phyloP scores from a whole-genome alignment of 441 rosid species.

The Aquilaria agallochum region DNA sequence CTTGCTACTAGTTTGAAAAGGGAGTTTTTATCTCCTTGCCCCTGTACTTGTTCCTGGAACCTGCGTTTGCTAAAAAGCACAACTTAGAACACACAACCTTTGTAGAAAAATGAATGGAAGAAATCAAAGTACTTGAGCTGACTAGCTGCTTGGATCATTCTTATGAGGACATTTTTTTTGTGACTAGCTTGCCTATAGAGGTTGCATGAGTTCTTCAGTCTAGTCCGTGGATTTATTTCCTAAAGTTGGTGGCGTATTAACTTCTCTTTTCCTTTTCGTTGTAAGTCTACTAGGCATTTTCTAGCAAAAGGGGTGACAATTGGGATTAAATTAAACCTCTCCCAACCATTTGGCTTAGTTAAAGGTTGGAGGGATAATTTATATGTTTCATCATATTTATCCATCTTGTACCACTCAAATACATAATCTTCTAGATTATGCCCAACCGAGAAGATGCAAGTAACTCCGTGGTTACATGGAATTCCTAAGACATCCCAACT shows the following conservation, averaged over 20 bases:
- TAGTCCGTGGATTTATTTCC: neutral
- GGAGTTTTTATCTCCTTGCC: too few relatives aligned
- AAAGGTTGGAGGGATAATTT: neutral
- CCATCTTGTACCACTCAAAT: neutral
- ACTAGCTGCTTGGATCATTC: too few relatives aligned
- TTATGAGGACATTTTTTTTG: neutral
- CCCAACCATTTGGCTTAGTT: neutral
- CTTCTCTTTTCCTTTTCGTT: neutral
- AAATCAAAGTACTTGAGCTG: too few relatives aligned
- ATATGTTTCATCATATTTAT: neutral
- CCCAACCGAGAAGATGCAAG: neutral
- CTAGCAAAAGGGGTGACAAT: neutral
- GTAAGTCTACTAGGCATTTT: neutral
- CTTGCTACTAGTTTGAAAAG: too few relatives aligned
- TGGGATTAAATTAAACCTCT: neutral
- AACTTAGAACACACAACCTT: too few relatives aligned
- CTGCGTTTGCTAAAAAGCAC: too few relatives aligned
- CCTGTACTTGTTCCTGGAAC: too few relatives aligned
- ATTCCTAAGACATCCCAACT: neutral
- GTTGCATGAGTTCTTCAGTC: neutral
- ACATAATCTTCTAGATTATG: neutral
- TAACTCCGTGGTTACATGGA: neutral
- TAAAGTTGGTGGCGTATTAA: neutral
- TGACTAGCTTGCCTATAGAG: neutral
- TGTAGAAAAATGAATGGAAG: too few relatives aligned